These are phyloP conservation scores for Phalaenopsis hybrid DNA, from an alignment of 116 monocot genomes.

Conservation along the genomic window DNA sequence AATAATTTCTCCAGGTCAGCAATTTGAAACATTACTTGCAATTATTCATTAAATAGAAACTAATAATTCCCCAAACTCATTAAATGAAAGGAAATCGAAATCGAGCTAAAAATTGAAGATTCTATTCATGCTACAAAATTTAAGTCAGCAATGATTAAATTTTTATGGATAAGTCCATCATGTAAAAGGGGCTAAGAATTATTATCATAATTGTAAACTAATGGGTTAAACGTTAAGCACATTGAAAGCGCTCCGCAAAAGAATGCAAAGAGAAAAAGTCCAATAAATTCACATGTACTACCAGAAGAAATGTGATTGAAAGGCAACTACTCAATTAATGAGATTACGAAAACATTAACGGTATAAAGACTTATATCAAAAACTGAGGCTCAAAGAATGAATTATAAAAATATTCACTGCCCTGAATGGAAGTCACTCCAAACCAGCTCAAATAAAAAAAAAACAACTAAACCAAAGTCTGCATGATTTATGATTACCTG, in stretches of 20 bases:
- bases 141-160: background rate
- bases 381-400: background rate
- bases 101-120: background rate
- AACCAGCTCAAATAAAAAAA: background rate
- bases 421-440: background rate
- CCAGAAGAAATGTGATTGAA: background rate
- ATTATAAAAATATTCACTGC: background rate
- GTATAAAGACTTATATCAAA: background rate
- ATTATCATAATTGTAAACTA: background rate
- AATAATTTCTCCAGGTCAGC: constrained; percentile 48
- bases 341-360: background rate
- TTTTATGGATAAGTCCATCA: background rate
- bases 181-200: background rate
- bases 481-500: background rate
- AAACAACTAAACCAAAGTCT: background rate
- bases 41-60: constrained; percentile 27
- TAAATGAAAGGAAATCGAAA: background rate
- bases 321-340: background rate
- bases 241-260: background rate
- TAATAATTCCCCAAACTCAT: constrained; percentile 23
- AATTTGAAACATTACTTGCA: constrained; percentile 26
- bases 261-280: background rate
- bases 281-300: background rate
- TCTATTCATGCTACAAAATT: background rate
- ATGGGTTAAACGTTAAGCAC: background rate